phyloP scores from a whole-genome alignment of 345 rosid genomes.

The Arabidopsis suecica region DNA sequence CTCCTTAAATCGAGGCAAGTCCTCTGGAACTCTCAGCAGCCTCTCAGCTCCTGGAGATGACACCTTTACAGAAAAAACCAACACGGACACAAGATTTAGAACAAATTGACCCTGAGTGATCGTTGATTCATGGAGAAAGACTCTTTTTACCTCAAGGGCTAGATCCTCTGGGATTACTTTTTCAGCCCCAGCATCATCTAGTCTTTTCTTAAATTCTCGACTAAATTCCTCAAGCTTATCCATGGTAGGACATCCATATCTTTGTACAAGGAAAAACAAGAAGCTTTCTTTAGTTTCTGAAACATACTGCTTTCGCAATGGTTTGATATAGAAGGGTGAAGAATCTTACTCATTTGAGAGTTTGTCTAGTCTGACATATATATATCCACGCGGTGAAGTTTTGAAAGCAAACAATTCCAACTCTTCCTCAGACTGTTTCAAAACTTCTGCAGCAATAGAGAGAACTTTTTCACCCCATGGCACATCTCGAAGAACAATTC shows the following conservation, averaged over 20 bases:
- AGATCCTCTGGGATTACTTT: conserved; percentile 73
- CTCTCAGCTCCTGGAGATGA: conserved; percentile 95
- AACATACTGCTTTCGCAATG: neutral
- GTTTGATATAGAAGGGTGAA: neutral
- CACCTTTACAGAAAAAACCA: conserved; percentile 55
- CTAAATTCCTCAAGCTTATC: conserved; percentile 79
- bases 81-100: neutral
- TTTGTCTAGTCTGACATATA: conserved; percentile 83
- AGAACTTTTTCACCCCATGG: conserved; percentile 78
- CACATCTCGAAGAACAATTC: conserved; percentile 68
- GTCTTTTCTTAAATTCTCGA: conserved; percentile 68
- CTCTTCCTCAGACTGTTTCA: conserved; percentile 58
- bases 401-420: conserved; percentile 73
- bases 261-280: conserved; percentile 26
- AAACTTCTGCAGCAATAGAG: conserved; percentile 62
- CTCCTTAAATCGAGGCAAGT: conserved; percentile 67
- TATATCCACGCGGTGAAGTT: conserved; percentile 78
- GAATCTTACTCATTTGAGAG: conserved; percentile 63
- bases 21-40: conserved; percentile 75
- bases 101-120: neutral
- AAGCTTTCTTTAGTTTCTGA: conserved; percentile 19
- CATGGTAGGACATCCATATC: conserved; percentile 89
- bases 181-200: conserved; percentile 78
- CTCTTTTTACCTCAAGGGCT: conserved; percentile 71
- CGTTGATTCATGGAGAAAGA: neutral